Percentiles rank a stretch among this genome's conserved stretches.
Conservation (phyloP, 176 grass and related monocot species). For the Cenchrus purpureus region DNA sequence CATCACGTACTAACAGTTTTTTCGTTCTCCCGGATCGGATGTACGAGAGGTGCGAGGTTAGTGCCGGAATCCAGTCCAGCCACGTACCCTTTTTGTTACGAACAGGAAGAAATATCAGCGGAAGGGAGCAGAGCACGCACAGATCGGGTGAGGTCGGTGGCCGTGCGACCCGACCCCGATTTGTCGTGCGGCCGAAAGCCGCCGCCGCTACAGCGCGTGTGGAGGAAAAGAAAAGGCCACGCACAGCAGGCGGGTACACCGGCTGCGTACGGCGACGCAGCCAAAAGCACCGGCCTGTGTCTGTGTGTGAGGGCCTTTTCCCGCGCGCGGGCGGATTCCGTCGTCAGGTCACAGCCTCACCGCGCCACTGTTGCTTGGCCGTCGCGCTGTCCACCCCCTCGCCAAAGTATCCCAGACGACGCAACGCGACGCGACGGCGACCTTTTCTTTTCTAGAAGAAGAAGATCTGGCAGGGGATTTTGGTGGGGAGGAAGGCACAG, state of each 20-base stretch:
- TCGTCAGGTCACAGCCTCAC: not conserved
- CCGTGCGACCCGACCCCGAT: not conserved
- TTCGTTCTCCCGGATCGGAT: not conserved
- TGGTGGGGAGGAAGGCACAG: not conserved
- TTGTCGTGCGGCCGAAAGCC: conserved; percentile 24
- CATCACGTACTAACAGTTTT: too few species aligned
- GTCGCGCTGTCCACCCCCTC: too few species aligned
- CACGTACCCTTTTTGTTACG: not conserved
- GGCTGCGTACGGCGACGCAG: not conserved
- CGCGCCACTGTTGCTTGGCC: conserved; percentile 13
- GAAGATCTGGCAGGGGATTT: conserved; percentile 21
- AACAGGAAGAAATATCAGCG: not conserved
- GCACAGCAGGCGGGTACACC: conserved; percentile 6
- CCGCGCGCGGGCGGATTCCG: not conserved
- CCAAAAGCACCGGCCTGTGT: not conserved
- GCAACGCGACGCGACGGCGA: not conserved
- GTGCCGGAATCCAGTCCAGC: not conserved
- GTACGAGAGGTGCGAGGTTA: not conserved
- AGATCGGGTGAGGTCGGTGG: not conserved
- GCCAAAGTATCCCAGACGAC: not conserved
- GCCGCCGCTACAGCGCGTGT: conserved; percentile 1
- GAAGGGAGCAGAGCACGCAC: not conserved
- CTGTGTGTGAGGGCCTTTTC: too few species aligned
- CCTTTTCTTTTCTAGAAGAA: not conserved
- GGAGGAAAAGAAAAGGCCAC: not conserved